These are phyloP conservation scores for Monosporozyma aerobia DNA, from an alignment of 805 yeast species.

Conservation along the genomic window DNA sequence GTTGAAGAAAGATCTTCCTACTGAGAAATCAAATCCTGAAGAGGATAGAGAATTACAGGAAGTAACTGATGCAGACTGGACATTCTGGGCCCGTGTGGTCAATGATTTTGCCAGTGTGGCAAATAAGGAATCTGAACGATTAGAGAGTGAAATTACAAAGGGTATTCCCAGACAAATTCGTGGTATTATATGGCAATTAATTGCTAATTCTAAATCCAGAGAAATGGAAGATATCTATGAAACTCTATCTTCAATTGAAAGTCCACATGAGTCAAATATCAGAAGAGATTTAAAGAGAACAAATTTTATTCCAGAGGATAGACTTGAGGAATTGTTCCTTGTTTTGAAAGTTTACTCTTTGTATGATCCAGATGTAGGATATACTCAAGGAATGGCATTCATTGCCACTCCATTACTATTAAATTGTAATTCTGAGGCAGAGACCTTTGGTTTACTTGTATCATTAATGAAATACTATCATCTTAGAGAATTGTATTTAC, in stretches of 20 bases:
- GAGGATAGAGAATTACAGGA: slow-evolving; percentile 31
- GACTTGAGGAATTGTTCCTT: slow-evolving; percentile 55
- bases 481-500: slow-evolving; percentile 67
- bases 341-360: slow-evolving; percentile 78
- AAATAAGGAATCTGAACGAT: slow-evolving; percentile 45
- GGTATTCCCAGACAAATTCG: slow-evolving; percentile 84
- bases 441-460: slow-evolving; percentile 73
- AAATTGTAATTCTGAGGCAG: slow-evolving; percentile 60
- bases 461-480: slow-evolving; percentile 78
- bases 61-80: slow-evolving; percentile 53
- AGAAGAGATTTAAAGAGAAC: slow-evolving; percentile 80
- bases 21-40: slow-evolving; percentile 6
- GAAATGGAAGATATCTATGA: slow-evolving; percentile 29
- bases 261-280: slow-evolving; percentile 66
- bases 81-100: slow-evolving; percentile 78
- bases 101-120: slow-evolving; percentile 68
- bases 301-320: slow-evolving; percentile 59
- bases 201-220: slow-evolving; percentile 66
- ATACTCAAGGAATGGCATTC: slow-evolving; percentile 97
- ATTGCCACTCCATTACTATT: slow-evolving; percentile 75
- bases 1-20: background rate
- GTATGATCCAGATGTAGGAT: slow-evolving; percentile 88
- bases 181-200: slow-evolving; percentile 88
- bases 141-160: slow-evolving; percentile 51
- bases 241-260: slow-evolving; percentile 41